These are phyloP conservation scores for Cystofilobasidium ferigula DNA, from an alignment of 768 basidiomycete genomes.

Conservation along the genomic window DNA sequence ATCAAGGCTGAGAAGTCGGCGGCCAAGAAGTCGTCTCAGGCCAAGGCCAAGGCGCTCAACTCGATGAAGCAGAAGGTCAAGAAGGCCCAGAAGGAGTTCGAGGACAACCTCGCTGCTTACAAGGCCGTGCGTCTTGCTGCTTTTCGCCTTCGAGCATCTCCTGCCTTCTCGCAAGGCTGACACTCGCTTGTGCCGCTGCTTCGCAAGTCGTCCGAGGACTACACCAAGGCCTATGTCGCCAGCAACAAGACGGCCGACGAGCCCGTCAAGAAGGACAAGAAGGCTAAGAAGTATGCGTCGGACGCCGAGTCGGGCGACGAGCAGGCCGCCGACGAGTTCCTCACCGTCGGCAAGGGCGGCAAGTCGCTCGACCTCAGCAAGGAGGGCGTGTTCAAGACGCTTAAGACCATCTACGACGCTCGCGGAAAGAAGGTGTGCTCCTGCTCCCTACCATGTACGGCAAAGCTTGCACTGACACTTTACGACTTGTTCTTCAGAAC, in stretches of 20 bases:
- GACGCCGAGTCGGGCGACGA: conserved; percentile 37
- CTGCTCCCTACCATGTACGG: neutral
- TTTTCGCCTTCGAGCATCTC: neutral
- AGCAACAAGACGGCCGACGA: conserved; percentile 43
- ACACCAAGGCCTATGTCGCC: conserved; percentile 58
- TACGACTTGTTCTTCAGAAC: conserved; percentile 49
- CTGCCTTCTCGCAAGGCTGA: neutral
- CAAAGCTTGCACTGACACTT: conserved; percentile 4
- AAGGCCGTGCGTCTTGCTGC: conserved; percentile 50
- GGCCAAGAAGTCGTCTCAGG: conserved; percentile 92
- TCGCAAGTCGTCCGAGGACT: conserved; percentile 71
- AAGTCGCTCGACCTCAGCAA: conserved; percentile 68
- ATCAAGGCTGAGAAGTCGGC: conserved; percentile 79
- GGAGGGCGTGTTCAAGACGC: conserved; percentile 69
- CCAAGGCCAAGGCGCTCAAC: conserved; percentile 83
- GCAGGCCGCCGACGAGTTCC: conserved; percentile 58
- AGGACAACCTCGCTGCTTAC: conserved; percentile 64
- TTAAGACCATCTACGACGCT: conserved; percentile 82
- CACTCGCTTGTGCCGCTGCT: neutral
- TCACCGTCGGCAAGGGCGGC: conserved; percentile 82
- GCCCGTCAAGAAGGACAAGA: conserved; percentile 36
- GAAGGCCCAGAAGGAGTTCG: conserved; percentile 80
- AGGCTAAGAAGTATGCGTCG: conserved; percentile 27
- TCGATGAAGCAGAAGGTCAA: conserved; percentile 97
- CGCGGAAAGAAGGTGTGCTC: conserved; percentile 79